phyloP scores from a whole-genome alignment of 768 basidiomycete genomes.

The Lactifluus rugatus region DNA sequence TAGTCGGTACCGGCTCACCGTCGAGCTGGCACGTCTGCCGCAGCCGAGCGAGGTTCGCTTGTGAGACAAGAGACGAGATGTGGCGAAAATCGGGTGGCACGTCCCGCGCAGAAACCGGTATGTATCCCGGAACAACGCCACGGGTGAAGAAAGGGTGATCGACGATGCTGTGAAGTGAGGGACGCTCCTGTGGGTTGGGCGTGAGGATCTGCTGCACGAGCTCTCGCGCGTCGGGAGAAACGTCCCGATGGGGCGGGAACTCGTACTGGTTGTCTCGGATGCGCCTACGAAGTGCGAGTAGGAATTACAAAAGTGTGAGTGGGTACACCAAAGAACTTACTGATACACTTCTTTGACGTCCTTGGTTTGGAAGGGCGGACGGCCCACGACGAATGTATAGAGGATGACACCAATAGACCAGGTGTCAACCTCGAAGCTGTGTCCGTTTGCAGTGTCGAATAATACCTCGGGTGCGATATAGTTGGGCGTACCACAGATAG shows the following conservation, averaged over 20 bases:
- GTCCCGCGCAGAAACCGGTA: constrained; percentile 74
- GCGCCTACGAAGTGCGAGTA: constrained; percentile 40
- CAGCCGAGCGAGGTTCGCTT: constrained; percentile 60
- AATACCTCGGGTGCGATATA: constrained; percentile 98
- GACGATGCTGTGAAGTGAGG: constrained; percentile 76
- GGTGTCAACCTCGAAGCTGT: constrained; percentile 97
- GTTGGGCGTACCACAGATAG: constrained; percentile 97
- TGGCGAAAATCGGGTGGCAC: constrained; percentile 63
- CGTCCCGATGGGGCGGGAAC: constrained; percentile 68
- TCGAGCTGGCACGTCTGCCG: constrained; percentile 56
- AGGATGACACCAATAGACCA: constrained; percentile 98
- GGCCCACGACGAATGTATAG: constrained; percentile 88
- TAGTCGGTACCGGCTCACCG: constrained; percentile 39
- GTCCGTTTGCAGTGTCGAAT: constrained; percentile 91
- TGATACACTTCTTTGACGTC: constrained; percentile 96
- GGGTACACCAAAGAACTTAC: constrained; percentile 32
- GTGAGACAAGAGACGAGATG: constrained; percentile 49
- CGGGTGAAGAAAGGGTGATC: constrained; percentile 75
- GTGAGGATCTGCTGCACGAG: constrained; percentile 82
- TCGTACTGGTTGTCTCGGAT: constrained; percentile 92
- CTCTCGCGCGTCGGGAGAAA: constrained; percentile 62
- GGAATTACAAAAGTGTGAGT: background rate
- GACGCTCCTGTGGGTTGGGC: constrained; percentile 71
- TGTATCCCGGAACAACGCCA: constrained; percentile 71
- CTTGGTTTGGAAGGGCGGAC: constrained; percentile 98